Evolutionary conservation across 75 land plant species (phyloP), one percentile per base, ranked within the genome.

Genomic region (Selaginella tamariscina): DNA sequence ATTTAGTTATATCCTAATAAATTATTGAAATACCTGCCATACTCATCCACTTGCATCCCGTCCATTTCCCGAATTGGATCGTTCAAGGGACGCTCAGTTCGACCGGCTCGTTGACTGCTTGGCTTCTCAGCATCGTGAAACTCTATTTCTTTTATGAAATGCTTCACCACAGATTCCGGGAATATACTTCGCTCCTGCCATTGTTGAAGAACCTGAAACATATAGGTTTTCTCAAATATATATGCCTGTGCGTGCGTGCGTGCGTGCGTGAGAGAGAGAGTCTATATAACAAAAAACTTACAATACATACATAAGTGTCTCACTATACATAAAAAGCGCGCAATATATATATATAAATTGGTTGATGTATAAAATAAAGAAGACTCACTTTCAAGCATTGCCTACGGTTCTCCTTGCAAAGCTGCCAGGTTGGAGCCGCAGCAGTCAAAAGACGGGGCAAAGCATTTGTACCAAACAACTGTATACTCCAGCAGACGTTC

Each of bases 11-110:
- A n/a, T n/a, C n/a, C n/a, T n/a, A n/a, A n/a, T n/a, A n/a, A n/a
- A n/a, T n/a, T n/a, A n/a, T n/a, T n/a, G n/a, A n/a, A n/a, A n/a
- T 59, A 95, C 99, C 99, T 95, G 66, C 99, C 99, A 81, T 95
- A 95, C 69, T 95, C 99, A 73, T 95, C 99, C 62, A 91, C 96
- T 65, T 82, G 73, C 86, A 86, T 87, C 64, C 92, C 97, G 70
- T 95, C 99, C 86, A 95, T 91, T 69, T 95, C 99, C 75, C 99
- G 85, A 0, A 95, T 75, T 33, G 99, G 99, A 78, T 95, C 99
- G 81, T 95, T 91, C 27, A 95, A 72, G 70, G 89, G 81, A 5
- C 99, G 83, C 75, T 91, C 89, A 64, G 82, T 76, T 66, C 96
- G 82, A 56, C 87, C 80, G 21, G 88, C 97, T 0, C 97, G 88